Evolutionary conservation across 2,329 filamentous ascomycete genomes (phyloP), one percentile per base, ranked within the genome.

Genomic region (Bertia moriformis): DNA sequence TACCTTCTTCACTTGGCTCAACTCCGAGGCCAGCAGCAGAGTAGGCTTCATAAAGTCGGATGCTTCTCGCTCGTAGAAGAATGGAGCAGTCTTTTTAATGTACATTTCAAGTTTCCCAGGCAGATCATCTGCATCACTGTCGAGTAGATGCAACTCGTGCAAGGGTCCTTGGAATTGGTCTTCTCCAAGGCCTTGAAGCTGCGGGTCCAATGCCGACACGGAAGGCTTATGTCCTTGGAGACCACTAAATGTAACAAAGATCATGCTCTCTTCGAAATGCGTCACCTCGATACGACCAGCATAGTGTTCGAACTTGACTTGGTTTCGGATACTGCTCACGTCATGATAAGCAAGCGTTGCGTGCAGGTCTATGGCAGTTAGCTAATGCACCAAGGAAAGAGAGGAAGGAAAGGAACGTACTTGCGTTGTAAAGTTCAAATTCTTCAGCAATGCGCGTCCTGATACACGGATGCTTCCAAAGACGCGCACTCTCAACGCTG

Each of bases 401-500:
- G 10, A 29, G 24, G n/a, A 29, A 13, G 10, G 32, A 7, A 7
- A 14, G 15, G 7, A 35, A 35, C 32, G 10, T 35, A 35, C 32
- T 35, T 33, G 68, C 62, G 41, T 66, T 68, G 51, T 71, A 78
- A 13, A 75, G 56, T 40, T 66, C 64, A 48, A 74, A 71, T 47
- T 73, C 68, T 29, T 75, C 70, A 4, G 66, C 65, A 38, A 78
- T 64, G 17, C 68, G 66, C 14, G 69, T 72, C 13, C 73, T 62
- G 35, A 76, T 63, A 45, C 73, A 78, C 4, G 65, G 67, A 42
- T 69, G 63, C 47, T 74, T 76, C 73, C 73, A 78, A 15, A 77
- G 46, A 30, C 73, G 63, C 24, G 73, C 72, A 42, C 66, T 71
- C 48, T 74, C 70, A n/a, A 78, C 67, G 43, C 66, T 67, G 38